Evolutionary conservation across 371 early-diverging fungal species (phyloP).

Genomic region (Syncephalastrum monosporum): DNA sequence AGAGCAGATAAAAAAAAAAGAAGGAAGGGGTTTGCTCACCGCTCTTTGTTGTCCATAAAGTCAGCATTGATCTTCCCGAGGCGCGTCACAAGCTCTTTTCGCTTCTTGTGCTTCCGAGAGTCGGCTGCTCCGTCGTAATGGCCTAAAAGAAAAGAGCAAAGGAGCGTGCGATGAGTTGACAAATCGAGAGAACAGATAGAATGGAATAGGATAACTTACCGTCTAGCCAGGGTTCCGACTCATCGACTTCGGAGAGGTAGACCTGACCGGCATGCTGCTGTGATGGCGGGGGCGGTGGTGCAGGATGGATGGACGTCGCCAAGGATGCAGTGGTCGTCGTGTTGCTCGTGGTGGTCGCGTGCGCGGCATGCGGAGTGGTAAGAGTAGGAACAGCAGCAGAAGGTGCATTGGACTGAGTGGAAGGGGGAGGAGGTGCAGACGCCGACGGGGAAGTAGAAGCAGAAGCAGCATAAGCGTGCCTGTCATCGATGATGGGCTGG

Average conservation of each 20-base stretch:
- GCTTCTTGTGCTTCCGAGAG: constrained; percentile 29
- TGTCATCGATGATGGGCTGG: too few relatives aligned
- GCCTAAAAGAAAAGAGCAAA: not conserved
- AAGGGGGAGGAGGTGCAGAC: too few relatives aligned
- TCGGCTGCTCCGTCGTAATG: constrained; percentile 23
- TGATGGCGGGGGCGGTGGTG: too few relatives aligned
- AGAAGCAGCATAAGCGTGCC: too few relatives aligned
- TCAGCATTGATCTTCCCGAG: constrained; percentile 40
- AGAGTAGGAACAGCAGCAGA: not conserved
- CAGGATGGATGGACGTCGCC: too few relatives aligned
- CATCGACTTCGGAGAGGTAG: constrained; percentile 18
- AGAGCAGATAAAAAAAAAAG: constrained; percentile 5
- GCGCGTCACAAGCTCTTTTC: constrained; percentile 34
- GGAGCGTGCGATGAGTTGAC: too few relatives aligned
- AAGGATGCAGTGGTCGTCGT: not conserved
- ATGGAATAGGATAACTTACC: constrained; percentile 6
- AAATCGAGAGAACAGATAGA: too few relatives aligned
- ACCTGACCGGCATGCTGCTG: not conserved
- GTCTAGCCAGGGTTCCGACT: constrained; percentile 22
- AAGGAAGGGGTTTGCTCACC: constrained; percentile 22
- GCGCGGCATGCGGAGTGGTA: not conserved
- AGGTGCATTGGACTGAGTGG: too few relatives aligned
- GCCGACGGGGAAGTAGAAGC: too few relatives aligned
- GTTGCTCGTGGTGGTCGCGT: not conserved
- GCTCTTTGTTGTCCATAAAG: constrained; percentile 40